Percentiles rank a stretch among this genome's conserved stretches.
Evolutionary conservation across 2,329 filamentous ascomycete species (phyloP).

Genomic region (Neofusicoccum parvum): DNA sequence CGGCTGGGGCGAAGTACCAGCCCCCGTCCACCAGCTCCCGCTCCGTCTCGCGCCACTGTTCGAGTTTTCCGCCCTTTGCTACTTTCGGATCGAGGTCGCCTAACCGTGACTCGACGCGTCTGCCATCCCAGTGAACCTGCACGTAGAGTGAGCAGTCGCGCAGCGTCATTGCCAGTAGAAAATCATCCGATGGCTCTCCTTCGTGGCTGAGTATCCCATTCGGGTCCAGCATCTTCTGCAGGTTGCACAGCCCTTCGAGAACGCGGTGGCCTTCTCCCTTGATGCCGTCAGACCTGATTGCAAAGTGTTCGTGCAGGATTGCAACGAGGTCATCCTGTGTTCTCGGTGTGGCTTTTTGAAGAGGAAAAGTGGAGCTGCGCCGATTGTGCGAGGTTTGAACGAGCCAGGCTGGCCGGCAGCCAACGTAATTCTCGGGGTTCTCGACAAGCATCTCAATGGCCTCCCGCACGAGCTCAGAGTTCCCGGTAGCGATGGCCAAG

Average conservation of each 20-base stretch:
- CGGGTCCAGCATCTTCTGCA: conserved; percentile 43
- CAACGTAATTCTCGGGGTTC: conserved; percentile 16
- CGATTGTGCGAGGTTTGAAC: background rate
- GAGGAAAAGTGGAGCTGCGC: conserved; percentile 7
- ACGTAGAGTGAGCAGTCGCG: conserved; percentile 52
- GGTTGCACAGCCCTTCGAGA: conserved; percentile 38
- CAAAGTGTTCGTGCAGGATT: conserved; percentile 30
- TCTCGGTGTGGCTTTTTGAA: background rate
- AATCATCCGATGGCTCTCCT: conserved; percentile 1
- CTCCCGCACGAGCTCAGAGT: conserved; percentile 24
- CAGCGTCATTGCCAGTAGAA: conserved; percentile 50
- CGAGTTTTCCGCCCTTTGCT: conserved; percentile 17
- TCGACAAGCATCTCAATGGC: conserved; percentile 18
- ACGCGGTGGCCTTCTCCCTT: conserved; percentile 38
- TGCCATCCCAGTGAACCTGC: conserved; percentile 27
- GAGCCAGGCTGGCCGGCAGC: conserved; percentile 19
- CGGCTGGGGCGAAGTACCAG: conserved; percentile 7
- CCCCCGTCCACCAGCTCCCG: background rate
- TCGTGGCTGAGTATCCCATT: conserved; percentile 33
- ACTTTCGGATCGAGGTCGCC: conserved; percentile 51
- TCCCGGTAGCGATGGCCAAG: conserved; percentile 40
- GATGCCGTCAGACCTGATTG: background rate
- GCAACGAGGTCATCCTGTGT: conserved; percentile 15
- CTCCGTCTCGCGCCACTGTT: conserved; percentile 21
- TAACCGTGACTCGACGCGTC: conserved; percentile 43